Conservation (phyloP, 169 alveolate species). For the Plasmodium reichenowi region DNA sequence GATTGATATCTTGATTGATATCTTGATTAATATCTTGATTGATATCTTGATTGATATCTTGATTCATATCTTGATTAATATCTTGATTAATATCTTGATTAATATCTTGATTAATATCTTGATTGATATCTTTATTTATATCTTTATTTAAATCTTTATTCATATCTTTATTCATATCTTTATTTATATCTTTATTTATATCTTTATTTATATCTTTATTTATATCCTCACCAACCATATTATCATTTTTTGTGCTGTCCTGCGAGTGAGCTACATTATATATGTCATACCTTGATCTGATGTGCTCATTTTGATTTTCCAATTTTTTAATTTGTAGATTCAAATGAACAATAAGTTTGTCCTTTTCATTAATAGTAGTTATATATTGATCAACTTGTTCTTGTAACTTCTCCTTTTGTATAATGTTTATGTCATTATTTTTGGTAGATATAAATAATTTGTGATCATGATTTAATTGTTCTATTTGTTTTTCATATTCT, state of each 20-base stretch:
- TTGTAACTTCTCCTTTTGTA: conserved; percentile 35
- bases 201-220: background rate
- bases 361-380: conserved; percentile 26
- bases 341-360: conserved; percentile 25
- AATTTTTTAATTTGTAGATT: conserved; percentile 32
- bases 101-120: too few species aligned
- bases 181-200: background rate
- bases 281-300: background rate
- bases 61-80: background rate
- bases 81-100: background rate
- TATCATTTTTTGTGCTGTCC: background rate
- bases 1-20: background rate
- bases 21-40: background rate
- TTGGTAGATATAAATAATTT: conserved; percentile 38
- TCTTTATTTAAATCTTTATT: too few species aligned
- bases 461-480: conserved; percentile 16
- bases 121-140: too few species aligned
- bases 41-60: too few species aligned
- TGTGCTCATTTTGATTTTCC: conserved; percentile 10
- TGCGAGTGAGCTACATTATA: too few species aligned
- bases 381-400: conserved; percentile 29
- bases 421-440: conserved; percentile 41
- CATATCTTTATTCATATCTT: background rate
- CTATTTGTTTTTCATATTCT: conserved; percentile 38
- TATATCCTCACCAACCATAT: background rate